Evolutionary conservation across 2,329 filamentous ascomycete genomes (phyloP).

Genomic region (Scedosporium apiospermum): DNA sequence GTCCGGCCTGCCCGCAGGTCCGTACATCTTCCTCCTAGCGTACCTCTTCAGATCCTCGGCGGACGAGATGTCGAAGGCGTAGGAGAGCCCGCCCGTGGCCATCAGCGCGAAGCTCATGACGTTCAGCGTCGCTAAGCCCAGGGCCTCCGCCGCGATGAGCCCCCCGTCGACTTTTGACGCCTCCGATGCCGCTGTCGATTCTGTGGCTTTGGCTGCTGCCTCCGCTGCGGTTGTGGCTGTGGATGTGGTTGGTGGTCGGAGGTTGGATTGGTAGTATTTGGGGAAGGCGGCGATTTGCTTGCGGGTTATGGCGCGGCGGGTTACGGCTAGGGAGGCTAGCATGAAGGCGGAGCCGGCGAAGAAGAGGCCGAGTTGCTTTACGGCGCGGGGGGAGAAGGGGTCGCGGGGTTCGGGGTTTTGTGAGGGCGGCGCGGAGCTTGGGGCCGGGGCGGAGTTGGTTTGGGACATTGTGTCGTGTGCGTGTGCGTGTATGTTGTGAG

Average conservation of each 20-base stretch:
- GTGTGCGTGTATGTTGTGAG: neutral
- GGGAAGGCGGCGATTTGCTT: slow-evolving; percentile 55
- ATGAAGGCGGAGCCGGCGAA: slow-evolving; percentile 69
- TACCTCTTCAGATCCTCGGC: slow-evolving; percentile 52
- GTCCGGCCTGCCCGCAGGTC: slow-evolving; percentile 19
- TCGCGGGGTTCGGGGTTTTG: slow-evolving; percentile 2
- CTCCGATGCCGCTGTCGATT: slow-evolving; percentile 22
- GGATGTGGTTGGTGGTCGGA: slow-evolving; percentile 9
- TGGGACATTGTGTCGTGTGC: slow-evolving; percentile 1
- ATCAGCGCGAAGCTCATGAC: slow-evolving; percentile 68
- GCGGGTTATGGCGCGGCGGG: slow-evolving; percentile 58
- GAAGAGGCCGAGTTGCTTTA: slow-evolving; percentile 60
- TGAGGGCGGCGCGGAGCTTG: too few relatives aligned
- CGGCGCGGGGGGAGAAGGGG: slow-evolving; percentile 35
- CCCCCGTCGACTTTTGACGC: slow-evolving; percentile 44
- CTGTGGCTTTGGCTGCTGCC: slow-evolving; percentile 14
- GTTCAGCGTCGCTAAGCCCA: slow-evolving; percentile 82
- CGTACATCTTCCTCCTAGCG: slow-evolving; percentile 33
- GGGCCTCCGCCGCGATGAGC: slow-evolving; percentile 69
- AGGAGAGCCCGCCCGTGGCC: slow-evolving; percentile 62
- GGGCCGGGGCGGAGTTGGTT: too few relatives aligned
- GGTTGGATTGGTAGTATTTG: slow-evolving; percentile 61
- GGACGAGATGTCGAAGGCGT: slow-evolving; percentile 66
- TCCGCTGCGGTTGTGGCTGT: slow-evolving; percentile 2
- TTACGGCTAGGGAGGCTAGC: slow-evolving; percentile 59